phyloP scores from a whole-genome alignment of 2,329 filamentous ascomycete genomes.

The Colletotrichum acutatum region DNA sequence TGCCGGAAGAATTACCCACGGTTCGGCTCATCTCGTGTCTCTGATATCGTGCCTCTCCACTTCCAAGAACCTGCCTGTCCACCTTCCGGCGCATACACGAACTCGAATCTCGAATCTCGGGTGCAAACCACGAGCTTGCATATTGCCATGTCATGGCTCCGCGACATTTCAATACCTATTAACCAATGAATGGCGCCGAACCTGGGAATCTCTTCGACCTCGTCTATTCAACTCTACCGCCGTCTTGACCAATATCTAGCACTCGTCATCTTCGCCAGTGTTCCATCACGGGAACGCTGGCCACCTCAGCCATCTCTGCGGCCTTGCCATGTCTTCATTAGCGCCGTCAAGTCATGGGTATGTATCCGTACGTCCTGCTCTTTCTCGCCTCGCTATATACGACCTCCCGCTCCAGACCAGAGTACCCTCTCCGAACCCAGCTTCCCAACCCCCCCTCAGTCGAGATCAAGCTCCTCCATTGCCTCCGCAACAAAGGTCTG shows the following conservation, averaged over 20 bases:
- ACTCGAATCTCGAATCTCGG: constrained; percentile 10
- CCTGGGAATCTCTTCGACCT: neutral
- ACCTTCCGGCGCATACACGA: neutral
- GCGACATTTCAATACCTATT: neutral
- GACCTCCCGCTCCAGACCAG: neutral
- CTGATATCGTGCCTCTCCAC: constrained; percentile 25
- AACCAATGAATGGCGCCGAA: neutral
- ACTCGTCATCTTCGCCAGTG: neutral
- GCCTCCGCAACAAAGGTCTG: constrained; percentile 38
- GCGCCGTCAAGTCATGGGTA: constrained; percentile 23
- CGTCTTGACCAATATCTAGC: constrained; percentile 1
- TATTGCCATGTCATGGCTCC: constrained; percentile 16
- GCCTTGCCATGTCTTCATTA: constrained; percentile 7
- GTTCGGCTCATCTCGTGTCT: constrained; percentile 30
- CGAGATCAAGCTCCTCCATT: constrained; percentile 40
- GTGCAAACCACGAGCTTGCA: constrained; percentile 27
- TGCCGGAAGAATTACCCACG: constrained; percentile 18
- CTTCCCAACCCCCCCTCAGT: constrained; percentile 19
- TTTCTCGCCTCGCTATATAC: neutral
- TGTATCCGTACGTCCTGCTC: constrained; percentile 2
- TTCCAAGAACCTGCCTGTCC: constrained; percentile 7
- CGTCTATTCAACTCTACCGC: neutral
- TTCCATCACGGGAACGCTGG: neutral
- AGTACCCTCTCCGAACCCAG: neutral
- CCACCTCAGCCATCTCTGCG: neutral